Base-by-base conservation (phyloP, 495 filamentous ascomycete species). In the Daldinia bambusicola region DNA sequence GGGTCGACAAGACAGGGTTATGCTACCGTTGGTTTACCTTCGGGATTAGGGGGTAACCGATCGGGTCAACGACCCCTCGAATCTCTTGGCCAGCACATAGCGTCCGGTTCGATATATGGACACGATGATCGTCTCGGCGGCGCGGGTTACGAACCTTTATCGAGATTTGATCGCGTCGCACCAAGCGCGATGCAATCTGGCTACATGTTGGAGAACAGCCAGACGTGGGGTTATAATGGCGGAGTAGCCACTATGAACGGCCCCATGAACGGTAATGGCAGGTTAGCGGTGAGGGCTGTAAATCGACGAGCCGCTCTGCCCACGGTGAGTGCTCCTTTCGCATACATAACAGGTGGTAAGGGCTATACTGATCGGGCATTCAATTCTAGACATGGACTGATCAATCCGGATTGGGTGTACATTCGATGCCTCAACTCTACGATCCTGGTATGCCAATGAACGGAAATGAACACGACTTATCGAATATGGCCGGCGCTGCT, bases 1-100 rank as follows among this genome's bases (percentile, higher is more conserved):
- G 74, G 79, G 51, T 79, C 80, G 9, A 75, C 80, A 38, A 76
- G 81, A 53, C 82, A 82, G 37, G 82, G 80, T 43, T 86, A 84
- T 74, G 80, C 80, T 62, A 87, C 84, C 56, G 86, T 77, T 32
- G 75, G 75, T 55, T 55, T 77, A 38, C 70, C 88, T 41, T 85
- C 89, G 71, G 88, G 88, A 37, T 83, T 93, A 45, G 88, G 81
- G 32, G 90, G 72, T 86, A 91, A 77, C 79, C 91, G 70, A 89
- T 89, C 71, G 81, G 89, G 74, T 85, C 93, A 84, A 69, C 80
- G 80, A 16, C 81, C 79, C 37, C 75, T 84, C 61, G 81, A 83
- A 9, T 70, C 76, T 52, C 66, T 79, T 30, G 70, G 73, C 57
- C 82, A 80, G 61, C 74, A 81, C 30, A 66, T 81, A 34, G 69